Evolutionary conservation across 768 basidiomycete genomes (phyloP), one percentile per base, ranked within the genome.

Genomic region (Trichaptum fuscoviolaceum): DNA sequence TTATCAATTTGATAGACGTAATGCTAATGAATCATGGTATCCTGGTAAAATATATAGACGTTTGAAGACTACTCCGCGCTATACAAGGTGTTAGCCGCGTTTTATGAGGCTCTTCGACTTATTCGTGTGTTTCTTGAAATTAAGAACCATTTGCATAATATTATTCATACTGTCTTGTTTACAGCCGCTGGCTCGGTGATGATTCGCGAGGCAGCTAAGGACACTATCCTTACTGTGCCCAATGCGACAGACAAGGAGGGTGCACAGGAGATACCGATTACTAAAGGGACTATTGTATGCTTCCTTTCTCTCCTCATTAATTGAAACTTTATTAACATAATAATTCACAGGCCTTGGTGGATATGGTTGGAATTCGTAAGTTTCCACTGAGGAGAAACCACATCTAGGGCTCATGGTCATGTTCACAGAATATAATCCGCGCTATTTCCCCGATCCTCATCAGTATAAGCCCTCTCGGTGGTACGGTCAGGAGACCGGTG

Each of bases 391-490:
- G 24, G 36, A 65, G 18, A 18, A n/a, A 62, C 20, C n/a, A 58
- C 36, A 25, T 26, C 10, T 3, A 35, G 34, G 1, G 15, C 30
- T 73, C 68, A 71, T 65, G 57, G 69, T 60, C n/a, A 15, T 67
- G 2, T 15, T 26, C 52, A n/a, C 66, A 80, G 81, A 79, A 57
- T 75, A 79, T 69, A 76, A 79, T 66, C 72, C 76, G 3, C 70
- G 72, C 8, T 72, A 77, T 64, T 81, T 79, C 67, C 67, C 74
- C 12, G 75, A 80, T 8, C 80, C 82, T 0, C 70, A 76, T 17
- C 71, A 74, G 36, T 81, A 74, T 67, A 71, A 73, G 26, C 76
- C 80, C 17, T 75, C 76, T 23, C 72, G 80, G 57, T 83, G 82
- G 82, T 76, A 77, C 62, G 75, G 70, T 18, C 64, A 69, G 9